A percentile compares a stretch with the other conserved stretches of the same genome.
These are phyloP conservation scores for Irpex sp. DNA, from an alignment of 1,284 basidiomycete species.

Conservation along the genomic window DNA sequence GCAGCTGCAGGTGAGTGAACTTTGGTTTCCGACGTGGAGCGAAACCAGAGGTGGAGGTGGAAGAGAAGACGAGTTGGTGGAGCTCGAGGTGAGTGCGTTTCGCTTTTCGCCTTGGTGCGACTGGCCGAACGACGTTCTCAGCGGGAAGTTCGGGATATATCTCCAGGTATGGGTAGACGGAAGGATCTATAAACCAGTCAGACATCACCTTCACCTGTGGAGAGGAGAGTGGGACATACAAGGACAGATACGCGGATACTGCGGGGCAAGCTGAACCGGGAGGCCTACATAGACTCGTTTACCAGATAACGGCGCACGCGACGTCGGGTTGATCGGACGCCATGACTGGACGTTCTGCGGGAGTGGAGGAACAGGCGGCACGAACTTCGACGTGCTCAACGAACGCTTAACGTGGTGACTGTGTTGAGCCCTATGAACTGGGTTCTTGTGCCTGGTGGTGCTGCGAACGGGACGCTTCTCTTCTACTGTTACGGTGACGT, in stretches of 20 bases:
- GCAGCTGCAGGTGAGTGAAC: constrained; percentile 1
- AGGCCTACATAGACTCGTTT: constrained; percentile 8
- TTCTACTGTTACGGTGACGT: background rate
- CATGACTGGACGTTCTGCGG: constrained; percentile 16
- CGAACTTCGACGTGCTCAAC: constrained; percentile 6
- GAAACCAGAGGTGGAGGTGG: background rate
- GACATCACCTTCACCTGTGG: background rate
- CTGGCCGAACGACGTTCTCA: background rate
- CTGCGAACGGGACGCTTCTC: background rate
- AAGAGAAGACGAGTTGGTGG: constrained; percentile 5
- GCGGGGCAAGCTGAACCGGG: constrained; percentile 10
- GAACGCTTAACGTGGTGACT: constrained; percentile 9
- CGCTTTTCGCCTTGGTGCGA: constrained; percentile 1
- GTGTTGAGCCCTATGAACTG: constrained; percentile 2
- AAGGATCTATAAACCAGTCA: constrained; percentile 18
- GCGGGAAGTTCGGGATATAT: constrained; percentile 17
- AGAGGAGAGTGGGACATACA: constrained; percentile 14
- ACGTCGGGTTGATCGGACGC: constrained; percentile 15
- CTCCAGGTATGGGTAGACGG: constrained; percentile 27
- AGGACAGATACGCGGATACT: constrained; percentile 20
- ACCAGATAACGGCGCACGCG: constrained; percentile 12
- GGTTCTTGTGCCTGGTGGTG: background rate
- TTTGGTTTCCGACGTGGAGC: background rate
- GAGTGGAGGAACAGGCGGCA: constrained; percentile 19
- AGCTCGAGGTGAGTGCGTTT: constrained; percentile 11